Percentiles rank a stretch among this genome's conserved stretches.
Conservation (phyloP, 306 rosid species). For the Glycyrrhiza uralensis region DNA sequence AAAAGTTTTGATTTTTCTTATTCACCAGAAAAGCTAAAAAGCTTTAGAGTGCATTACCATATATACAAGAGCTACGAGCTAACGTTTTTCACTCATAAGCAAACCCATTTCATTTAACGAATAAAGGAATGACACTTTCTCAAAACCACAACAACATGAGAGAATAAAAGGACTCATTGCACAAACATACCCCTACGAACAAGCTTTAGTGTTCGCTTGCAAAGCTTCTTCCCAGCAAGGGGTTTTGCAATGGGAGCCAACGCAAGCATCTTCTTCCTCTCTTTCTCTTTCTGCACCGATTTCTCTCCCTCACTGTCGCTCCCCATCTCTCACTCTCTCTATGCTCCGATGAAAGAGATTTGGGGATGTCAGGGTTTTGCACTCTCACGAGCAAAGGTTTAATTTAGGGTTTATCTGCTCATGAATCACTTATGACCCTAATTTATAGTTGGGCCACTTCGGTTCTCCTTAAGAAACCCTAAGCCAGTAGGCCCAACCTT, state of each 20-base stretch:
- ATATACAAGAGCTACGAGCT: no score
- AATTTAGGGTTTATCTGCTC: neutral
- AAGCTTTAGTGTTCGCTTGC: slow-evolving; percentile 82
- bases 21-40: no score
- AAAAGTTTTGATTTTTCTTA: no score
- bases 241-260: slow-evolving; percentile 92
- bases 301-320: slow-evolving; percentile 80
- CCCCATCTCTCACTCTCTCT: slow-evolving; percentile 45
- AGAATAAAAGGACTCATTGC: no score
- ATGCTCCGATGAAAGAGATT: neutral
- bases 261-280: slow-evolving; percentile 70
- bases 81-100: no score
- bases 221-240: slow-evolving; percentile 92
- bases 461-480: neutral
- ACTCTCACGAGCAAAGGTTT: slow-evolving; percentile 2
- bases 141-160: no score
- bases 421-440: neutral
- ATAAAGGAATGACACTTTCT: no score
- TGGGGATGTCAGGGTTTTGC: neutral
- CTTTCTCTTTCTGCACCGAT: slow-evolving; percentile 67
- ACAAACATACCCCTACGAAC: slow-evolving; percentile 64
- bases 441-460: neutral
- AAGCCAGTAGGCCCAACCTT: neutral
- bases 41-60: no score
- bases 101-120: no score